A percentile compares a stretch with the other conserved stretches of the same genome.
Conservation (phyloP, 2,329 filamentous ascomycete genomes). For the Capronia epimyces region DNA sequence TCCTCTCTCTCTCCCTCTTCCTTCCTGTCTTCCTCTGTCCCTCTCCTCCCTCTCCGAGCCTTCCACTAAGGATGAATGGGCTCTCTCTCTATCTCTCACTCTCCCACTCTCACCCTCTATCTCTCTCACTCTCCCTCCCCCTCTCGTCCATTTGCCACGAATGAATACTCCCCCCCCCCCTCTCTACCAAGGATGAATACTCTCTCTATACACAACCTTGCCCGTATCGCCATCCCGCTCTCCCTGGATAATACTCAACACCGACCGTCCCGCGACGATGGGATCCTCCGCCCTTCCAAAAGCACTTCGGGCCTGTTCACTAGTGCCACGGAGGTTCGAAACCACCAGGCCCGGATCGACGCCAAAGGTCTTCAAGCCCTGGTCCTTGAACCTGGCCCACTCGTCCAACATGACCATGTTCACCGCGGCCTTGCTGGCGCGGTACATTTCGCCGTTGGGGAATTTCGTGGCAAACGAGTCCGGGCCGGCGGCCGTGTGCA, state of each 20-base stretch:
- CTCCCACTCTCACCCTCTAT: no score
- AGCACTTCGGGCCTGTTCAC: conserved; percentile 32
- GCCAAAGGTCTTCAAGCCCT: conserved; percentile 47
- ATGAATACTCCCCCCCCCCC: no score
- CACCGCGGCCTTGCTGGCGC: conserved; percentile 35
- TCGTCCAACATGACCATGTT: conserved; percentile 50
- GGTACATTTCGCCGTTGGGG: conserved; percentile 1
- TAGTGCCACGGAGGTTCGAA: conserved; percentile 39
- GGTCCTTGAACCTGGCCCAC: conserved; percentile 35
- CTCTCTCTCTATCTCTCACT: no score
- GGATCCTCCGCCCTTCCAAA: conserved; percentile 30
- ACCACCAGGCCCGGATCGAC: conserved; percentile 45
- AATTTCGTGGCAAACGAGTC: background rate
- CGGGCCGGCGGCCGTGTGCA: conserved; percentile 16
- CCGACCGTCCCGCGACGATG: conserved; percentile 36
- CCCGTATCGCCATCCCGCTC: conserved; percentile 40
- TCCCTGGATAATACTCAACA: conserved; percentile 41
- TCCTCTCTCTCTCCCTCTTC: no score
- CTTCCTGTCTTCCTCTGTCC: no score
- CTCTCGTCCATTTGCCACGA: no score
- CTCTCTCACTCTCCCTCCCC: no score
- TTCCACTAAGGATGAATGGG: no score
- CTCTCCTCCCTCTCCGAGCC: no score
- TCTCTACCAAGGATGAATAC: conserved; percentile 16
- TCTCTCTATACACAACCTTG: conserved; percentile 14